Evolutionary conservation across 1,284 basidiomycete species (phyloP), one percentile per base, ranked within the genome.

Genomic region (Uromyces viciae-fabae): DNA sequence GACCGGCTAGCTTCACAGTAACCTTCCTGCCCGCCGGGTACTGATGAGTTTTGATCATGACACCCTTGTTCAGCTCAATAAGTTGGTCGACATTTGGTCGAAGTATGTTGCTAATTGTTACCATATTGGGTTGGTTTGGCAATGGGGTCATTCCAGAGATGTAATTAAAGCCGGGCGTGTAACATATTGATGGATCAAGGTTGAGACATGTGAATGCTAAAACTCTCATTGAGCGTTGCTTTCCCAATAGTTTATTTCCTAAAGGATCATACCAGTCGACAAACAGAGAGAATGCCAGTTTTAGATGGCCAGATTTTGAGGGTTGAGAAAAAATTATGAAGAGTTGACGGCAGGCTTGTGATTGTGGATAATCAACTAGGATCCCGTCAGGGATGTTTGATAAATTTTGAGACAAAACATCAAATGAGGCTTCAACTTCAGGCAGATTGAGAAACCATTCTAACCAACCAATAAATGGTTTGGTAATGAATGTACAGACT

Each of bases 101-200:
- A 19, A 71, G 28, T 1, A 71, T 28, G 25, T 46, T 46, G n/a
- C 25, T 71, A 14, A 46, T 71, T 71, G 40, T 71, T 2, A 71
- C 33, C 68, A 71, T 71, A 19, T 71, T 25, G 5, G 42, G 68
- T 49, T 71, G 68, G n/a, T 71, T 71, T 36, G n/a, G n/a, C n/a
- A n/a, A n/a, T n/a, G 8, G 9, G 19, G 52, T 11, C 43, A 71
- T 38, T 1, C 40, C 68, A n/a, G 17, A 36, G 28, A 71, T 15
- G 28, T n/a, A 71, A 66, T 22, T 66, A 31, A 28, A 66, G 7
- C 36, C n/a, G 19, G 62, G 38, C 62, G 25, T 66, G 38, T 36
- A 66, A 19, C 25, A 5, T 40, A 66, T 25, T 40, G 38, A 17
- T 19, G 25, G 62, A 40, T 33, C n/a, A 5, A 66, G 62, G 38